Base-by-base conservation (phyloP, 2,329 filamentous ascomycete genomes). In the Leptosphaerulina australis region DNA sequence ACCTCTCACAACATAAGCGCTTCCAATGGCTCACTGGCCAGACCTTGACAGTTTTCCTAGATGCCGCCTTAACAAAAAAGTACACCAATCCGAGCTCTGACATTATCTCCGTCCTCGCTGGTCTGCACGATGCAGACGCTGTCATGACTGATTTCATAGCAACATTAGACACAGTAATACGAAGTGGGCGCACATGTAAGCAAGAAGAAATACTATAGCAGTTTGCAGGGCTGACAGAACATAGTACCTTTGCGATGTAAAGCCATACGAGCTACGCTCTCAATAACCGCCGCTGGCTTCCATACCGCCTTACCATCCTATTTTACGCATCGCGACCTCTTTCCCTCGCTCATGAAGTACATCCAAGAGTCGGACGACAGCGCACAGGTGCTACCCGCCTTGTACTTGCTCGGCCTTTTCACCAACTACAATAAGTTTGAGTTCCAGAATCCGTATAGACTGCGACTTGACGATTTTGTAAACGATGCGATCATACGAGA, bases 391-490 rank as follows among this genome's bases (percentile, higher is more conserved):
- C 41, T 90, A 33, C 83, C 89, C 50, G 88, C 93, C 0, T 91
- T 97, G 60, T 84, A 88, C 11, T 82, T 97, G 8, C 80, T 97
- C 15, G 93, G 93, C 10, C 80, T 97, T 3, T 79, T 99, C 44
- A 89, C 90, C 58, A 99, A 97, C 75, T 97, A 97, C 81, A 97
- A 99, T 81, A 99, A 97, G 73, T 99, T 99, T 67, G 94, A 99
- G 73, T 93, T 95, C 49, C 92, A 96, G 70, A 99, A 99, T 63
- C 93, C 93, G 0, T 99, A 99, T 65, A 88, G 94, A 64, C 78
- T 95, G 56, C 88, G 93, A 21, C 81, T 99, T 12, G 91, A 93
- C 63, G 92, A 97, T 71, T 97, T 97, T 73, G 91, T 97, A 64
- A 96, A 99, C 68, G 92, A 97, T 67, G 78, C 81, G 0, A 88